A percentile compares a stretch with the other conserved stretches of the same genome.
Evolutionary conservation across 768 basidiomycete genomes (phyloP).

Genomic region (Pulveroboletus sp.): DNA sequence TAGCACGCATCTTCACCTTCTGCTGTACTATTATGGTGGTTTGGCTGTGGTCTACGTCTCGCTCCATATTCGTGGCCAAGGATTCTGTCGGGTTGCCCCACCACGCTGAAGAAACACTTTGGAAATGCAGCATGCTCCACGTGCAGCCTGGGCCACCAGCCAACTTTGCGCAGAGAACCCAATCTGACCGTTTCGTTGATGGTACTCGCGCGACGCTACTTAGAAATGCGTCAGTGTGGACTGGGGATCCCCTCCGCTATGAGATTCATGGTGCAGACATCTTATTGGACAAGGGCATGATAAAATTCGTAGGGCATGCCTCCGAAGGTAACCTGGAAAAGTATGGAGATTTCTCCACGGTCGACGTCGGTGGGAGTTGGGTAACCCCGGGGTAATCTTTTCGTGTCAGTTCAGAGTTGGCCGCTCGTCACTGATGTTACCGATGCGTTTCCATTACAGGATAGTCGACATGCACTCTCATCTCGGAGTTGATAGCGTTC

Average conservation of each 20-base stretch:
- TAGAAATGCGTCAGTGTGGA: conserved; percentile 51
- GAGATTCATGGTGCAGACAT: conserved; percentile 36
- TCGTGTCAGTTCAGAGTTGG: conserved; percentile 18
- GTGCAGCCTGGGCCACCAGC: conserved; percentile 34
- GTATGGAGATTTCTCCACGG: conserved; percentile 42
- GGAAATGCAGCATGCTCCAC: conserved; percentile 34
- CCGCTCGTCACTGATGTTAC: conserved; percentile 35
- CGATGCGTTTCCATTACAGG: conserved; percentile 24
- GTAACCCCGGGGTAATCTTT: conserved; percentile 58
- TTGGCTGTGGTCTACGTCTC: conserved; percentile 21
- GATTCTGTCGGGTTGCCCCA: conserved; percentile 21
- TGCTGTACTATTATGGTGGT: conserved; percentile 12
- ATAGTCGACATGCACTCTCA: conserved; percentile 78
- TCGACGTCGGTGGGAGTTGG: conserved; percentile 64
- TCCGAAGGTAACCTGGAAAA: conserved; percentile 32
- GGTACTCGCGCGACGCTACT: conserved; percentile 39
- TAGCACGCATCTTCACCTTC: conserved; percentile 14
- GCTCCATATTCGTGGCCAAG: conserved; percentile 3
- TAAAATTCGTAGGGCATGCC: conserved; percentile 39
- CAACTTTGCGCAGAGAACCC: conserved; percentile 30
- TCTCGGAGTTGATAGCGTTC: conserved; percentile 65
- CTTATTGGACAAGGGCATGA: conserved; percentile 36
- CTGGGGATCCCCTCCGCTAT: conserved; percentile 37
- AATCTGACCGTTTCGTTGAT: conserved; percentile 35
- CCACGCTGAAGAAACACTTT: conserved; percentile 27